Base-by-base conservation (phyloP, 2,329 filamentous ascomycete genomes). In the Talaromyces sp. region DNA sequence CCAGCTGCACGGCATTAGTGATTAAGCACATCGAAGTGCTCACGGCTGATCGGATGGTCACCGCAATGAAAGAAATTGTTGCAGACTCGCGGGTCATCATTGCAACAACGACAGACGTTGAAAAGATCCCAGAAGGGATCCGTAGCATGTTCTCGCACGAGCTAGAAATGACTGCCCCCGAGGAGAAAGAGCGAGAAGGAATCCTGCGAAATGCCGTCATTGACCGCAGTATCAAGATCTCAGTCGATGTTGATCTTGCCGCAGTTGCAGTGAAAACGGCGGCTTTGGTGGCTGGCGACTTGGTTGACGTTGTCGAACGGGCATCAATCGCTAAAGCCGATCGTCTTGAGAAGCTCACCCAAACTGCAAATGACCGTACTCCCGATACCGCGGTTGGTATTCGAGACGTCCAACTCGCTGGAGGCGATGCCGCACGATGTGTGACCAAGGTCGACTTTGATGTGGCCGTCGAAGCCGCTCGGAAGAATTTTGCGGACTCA, bases 401-500 rank as follows among this genome's bases (percentile, higher is more conserved):
- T 4, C 86, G 90, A 57, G 95, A 99, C 73, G 84, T 99, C n/a
- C 86, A 95, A 63, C 82, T 98, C 8, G 88, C 95, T 1, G 95
- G 95, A 33, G 95, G 95, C 0, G 84, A 91, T 47, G 84, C 88
- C 9, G 90, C 90, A 5, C 87, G 87, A 31, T 91, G 90, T 58
- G 82, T 99, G 10, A 93, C 88, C 0, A 90, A 90, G 67, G 81
- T 84, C 2, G 95, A 99, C 75, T 94, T 98, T 66, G 92, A 96
- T 60, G 79, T 88, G n/a, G 95, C 95, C 0, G 94, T 99, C 3
- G 94, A 98, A 63, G 92, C 93, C 5, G 95, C 95, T 1, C 88
- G 95, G 60, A 97, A 97, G 83, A 98, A 97, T 76, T 99, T 99
- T 73, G 94, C 95, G 5, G 95, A 98, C 74, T 89, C 94, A 0